A percentile compares a stretch with the other conserved stretches of the same genome.
Conservation (phyloP, 768 basidiomycete genomes). For the Boletus fagicola region DNA sequence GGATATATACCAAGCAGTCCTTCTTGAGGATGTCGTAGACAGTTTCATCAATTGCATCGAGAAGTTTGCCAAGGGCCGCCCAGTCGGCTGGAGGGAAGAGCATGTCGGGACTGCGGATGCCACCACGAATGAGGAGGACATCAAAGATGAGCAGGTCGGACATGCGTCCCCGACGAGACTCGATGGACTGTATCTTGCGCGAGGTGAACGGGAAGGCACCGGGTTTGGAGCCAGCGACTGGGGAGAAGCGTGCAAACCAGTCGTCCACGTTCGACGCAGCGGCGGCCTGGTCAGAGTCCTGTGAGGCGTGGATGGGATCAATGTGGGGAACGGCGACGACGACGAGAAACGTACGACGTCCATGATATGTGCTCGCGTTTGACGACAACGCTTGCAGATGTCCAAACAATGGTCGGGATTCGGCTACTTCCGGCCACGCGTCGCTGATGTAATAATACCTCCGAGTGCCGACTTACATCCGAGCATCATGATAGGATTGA, state of each 20-base stretch:
- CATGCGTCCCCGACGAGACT: constrained; percentile 58
- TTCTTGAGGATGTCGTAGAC: constrained; percentile 75
- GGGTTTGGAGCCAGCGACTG: constrained; percentile 23
- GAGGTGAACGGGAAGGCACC: constrained; percentile 59
- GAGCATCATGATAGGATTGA: too few relatives aligned
- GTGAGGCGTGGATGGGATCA: not conserved
- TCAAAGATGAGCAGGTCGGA: constrained; percentile 71
- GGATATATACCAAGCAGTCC: constrained; percentile 76
- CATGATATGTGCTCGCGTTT: constrained; percentile 19
- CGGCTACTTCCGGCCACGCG: constrained; percentile 10
- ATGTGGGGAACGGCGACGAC: not conserved
- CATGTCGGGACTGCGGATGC: constrained; percentile 54
- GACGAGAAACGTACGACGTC: constrained; percentile 26
- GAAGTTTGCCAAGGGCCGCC: constrained; percentile 50
- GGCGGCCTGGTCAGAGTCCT: constrained; percentile 15
- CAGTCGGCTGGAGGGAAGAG: constrained; percentile 69
- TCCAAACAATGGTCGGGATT: constrained; percentile 12
- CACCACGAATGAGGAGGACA: constrained; percentile 63
- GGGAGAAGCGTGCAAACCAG: constrained; percentile 47
- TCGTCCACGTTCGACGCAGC: constrained; percentile 17
- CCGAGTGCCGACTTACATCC: not conserved
- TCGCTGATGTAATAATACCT: constrained; percentile 9
- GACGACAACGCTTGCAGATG: not conserved
- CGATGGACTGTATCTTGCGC: constrained; percentile 54
- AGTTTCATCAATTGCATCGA: constrained; percentile 59